phyloP scores from a whole-genome alignment of 495 filamentous ascomycete genomes.

The Aspergillus sclerotioniger region DNA sequence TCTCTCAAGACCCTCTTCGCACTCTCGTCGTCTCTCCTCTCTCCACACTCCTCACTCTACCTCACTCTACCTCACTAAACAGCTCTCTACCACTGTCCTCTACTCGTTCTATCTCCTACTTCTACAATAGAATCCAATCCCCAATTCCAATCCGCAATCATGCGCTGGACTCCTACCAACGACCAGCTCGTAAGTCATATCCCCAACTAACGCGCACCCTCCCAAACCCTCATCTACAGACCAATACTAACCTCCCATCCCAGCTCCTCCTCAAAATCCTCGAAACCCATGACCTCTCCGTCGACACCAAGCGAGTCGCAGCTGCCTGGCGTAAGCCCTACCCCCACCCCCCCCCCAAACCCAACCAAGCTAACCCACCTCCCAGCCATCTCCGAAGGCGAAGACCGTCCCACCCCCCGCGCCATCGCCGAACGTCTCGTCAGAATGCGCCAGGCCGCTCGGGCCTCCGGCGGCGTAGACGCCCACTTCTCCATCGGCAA shows the following conservation, averaged over 20 bases:
- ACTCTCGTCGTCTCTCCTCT: too few species aligned
- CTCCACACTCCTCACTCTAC: too few species aligned
- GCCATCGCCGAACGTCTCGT: constrained; percentile 49
- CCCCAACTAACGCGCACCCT: background rate
- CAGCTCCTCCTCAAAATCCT: constrained; percentile 50
- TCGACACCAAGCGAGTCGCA: constrained; percentile 41
- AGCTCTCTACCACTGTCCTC: background rate
- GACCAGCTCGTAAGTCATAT: constrained; percentile 37
- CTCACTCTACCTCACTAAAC: too few species aligned
- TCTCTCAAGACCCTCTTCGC: too few species aligned
- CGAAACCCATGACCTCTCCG: constrained; percentile 39
- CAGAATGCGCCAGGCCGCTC: constrained; percentile 35
- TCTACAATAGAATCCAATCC: too few species aligned
- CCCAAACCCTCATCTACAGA: background rate
- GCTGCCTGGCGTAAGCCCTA: constrained; percentile 45
- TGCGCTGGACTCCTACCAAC: constrained; percentile 43
- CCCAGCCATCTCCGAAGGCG: constrained; percentile 18
- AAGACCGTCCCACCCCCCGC: constrained; percentile 40
- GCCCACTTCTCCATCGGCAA: constrained; percentile 22
- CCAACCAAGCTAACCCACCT: background rate
- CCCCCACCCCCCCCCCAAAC: background rate
- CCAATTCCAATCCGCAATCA: constrained; percentile 25
- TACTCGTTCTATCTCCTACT: background rate
- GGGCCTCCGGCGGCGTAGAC: background rate
- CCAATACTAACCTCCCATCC: background rate